These are phyloP conservation scores for Globisporangium nagaii DNA, from an alignment of 352 stramenopile genomes.

Conservation along the genomic window DNA sequence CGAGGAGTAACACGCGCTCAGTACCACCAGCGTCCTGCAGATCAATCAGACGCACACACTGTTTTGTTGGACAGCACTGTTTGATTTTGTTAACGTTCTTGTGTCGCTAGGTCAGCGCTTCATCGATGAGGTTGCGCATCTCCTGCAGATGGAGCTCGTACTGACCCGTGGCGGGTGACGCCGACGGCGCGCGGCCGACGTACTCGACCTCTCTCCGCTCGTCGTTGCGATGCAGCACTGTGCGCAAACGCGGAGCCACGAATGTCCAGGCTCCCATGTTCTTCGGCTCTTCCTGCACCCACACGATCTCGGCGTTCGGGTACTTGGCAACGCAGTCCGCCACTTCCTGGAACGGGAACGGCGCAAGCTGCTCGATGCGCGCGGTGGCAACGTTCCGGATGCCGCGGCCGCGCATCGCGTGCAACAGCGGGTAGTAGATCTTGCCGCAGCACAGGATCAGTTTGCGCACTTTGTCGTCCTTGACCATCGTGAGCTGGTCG, in stretches of 20 bases:
- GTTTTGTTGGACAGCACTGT: too few relatives aligned
- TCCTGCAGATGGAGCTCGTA: slow-evolving; percentile 92
- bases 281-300: slow-evolving; percentile 97
- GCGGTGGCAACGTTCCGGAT: slow-evolving; percentile 62
- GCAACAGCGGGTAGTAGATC: slow-evolving; percentile 77
- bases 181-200: slow-evolving; percentile 92
- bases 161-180: slow-evolving; percentile 95
- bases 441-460: slow-evolving; percentile 81
- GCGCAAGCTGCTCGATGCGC: slow-evolving; percentile 86
- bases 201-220: slow-evolving; percentile 78
- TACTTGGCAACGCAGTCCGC: slow-evolving; percentile 89
- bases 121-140: slow-evolving; percentile 91
- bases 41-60: too few relatives aligned
- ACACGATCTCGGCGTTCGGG: slow-evolving; percentile 95
- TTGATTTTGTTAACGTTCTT: too few relatives aligned
- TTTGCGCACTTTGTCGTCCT: slow-evolving; percentile 66
- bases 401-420: slow-evolving; percentile 46
- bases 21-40: too few relatives aligned
- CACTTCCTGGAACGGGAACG: slow-evolving; percentile 97
- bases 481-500: slow-evolving; percentile 58
- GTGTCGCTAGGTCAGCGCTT: slow-evolving; percentile 66
- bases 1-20: slow-evolving; percentile 2
- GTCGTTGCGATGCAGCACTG: slow-evolving; percentile 84
- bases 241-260: slow-evolving; percentile 90
- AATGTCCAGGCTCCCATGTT: slow-evolving; percentile 98